Evolutionary conservation across 108 stramenopile species (phyloP).

Genomic region (Poteriospumella lacustris): DNA sequence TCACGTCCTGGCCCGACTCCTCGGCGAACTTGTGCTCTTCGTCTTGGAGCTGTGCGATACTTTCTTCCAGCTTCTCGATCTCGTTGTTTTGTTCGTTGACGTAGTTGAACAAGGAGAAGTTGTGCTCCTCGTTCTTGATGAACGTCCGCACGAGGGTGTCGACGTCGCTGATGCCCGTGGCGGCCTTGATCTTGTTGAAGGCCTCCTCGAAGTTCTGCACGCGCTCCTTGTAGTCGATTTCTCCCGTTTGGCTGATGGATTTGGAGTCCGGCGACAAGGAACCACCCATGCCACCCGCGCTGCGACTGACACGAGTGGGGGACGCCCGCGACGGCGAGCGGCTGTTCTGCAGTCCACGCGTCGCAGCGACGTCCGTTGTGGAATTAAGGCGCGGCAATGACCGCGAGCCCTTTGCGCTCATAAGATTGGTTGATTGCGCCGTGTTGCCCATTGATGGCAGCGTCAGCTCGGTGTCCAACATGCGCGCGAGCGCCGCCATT

Average conservation of each 20-base stretch:
- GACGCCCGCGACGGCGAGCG: no score
- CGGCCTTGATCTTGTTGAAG: constrained; percentile 64
- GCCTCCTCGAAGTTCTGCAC: constrained; percentile 73
- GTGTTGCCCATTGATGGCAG: background rate
- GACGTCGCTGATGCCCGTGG: constrained; percentile 62
- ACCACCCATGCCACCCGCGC: background rate
- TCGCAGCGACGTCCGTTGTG: background rate
- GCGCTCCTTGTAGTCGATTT: constrained; percentile 38
- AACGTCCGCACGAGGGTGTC: constrained; percentile 62
- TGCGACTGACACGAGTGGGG: background rate
- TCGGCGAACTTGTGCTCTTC: constrained; percentile 53
- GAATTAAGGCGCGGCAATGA: background rate
- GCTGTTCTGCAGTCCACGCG: background rate
- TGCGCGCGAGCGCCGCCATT: constrained; percentile 55
- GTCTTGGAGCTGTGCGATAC: constrained; percentile 51
- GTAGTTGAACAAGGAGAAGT: constrained; percentile 66
- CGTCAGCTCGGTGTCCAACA: constrained; percentile 24
- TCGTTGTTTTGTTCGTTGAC: constrained; percentile 67
- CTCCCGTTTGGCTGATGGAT: constrained; percentile 26
- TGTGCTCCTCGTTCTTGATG: constrained; percentile 67
- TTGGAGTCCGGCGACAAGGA: background rate
- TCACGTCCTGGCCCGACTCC: constrained; percentile 54
- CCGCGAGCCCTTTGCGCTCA: background rate
- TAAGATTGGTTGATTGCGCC: background rate
- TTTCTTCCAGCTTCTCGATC: constrained; percentile 63